Evolutionary conservation across 148 eudicot genomes (phyloP), one percentile per base, ranked within the genome.

Genomic region (Rhododendron ovatum): DNA sequence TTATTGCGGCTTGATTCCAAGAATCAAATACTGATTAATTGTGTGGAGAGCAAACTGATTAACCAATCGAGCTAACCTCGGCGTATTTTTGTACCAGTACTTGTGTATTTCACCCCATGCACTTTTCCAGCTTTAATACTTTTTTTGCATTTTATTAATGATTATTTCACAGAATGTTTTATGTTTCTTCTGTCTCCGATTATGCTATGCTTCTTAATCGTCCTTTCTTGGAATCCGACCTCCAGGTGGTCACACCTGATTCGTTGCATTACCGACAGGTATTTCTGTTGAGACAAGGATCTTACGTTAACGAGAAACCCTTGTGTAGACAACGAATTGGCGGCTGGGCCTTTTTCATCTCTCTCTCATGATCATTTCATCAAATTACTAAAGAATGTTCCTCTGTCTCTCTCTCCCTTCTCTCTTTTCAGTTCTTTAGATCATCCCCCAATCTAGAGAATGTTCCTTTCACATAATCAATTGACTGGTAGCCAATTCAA

Each of bases 211-310:
- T 87, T 84, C 69, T n/a, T 18, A 10, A 11, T 28, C 26, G 88
- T 87, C 85, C 88, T 87, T 83, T 87, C 86, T 87, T 67, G 84
- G 88, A 87, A 87, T 87, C 69, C 26, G 88, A 50, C 80, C 76
- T 74, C 76, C 61, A 74, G 48, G 73, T 80, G 85, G 47, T 30
- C 39, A 43, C 50, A 18, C 43, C 24, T 67, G 80, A 82, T 80
- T 81, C 77, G 69, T 67, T 48, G 51, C 77, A 82, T 69, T 47
- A 37, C 83, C 80, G 35, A 26, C 55, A 33, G 22, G 47, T 76
- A 57, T 55, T 85, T 50, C 39, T 69, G 75, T 69, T 69, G 12
- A 12, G 28, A 63, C 9, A 51, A 75, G 69, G 80, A 84, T 82
- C 84, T 79, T 63, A 65, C 50, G 47, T 13, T 67, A 83, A 83